A percentile compares a stretch with the other conserved stretches of the same genome.
These are phyloP conservation scores for Phialophora expanda DNA, from an alignment of 2,329 filamentous ascomycete genomes.

Conservation along the genomic window DNA sequence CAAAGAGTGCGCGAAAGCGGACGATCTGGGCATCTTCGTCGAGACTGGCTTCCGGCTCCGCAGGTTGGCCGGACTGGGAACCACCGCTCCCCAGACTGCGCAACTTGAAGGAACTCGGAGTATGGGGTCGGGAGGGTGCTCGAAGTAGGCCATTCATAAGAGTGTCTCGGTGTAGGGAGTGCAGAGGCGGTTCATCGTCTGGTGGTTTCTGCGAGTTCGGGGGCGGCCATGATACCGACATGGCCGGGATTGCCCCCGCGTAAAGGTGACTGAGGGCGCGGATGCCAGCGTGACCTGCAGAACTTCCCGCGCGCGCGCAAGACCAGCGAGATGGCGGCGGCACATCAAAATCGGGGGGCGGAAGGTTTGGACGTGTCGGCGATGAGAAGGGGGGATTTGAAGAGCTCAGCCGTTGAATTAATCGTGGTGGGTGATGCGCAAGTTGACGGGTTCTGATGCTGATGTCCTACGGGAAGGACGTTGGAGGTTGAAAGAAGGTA, in stretches of 20 bases:
- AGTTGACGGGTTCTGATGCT: background rate
- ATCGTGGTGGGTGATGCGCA: background rate
- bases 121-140: conserved; percentile 51
- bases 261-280: conserved; percentile 46
- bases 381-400: background rate
- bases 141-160: conserved; percentile 51
- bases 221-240: conserved; percentile 72
- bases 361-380: background rate
- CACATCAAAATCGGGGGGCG: conserved; percentile 1
- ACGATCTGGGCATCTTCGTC: conserved; percentile 73
- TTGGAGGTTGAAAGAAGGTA: conserved; percentile 36
- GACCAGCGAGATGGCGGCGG: conserved; percentile 1
- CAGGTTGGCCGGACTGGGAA: conserved; percentile 53
- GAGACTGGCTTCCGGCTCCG: conserved; percentile 61
- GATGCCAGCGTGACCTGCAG: conserved; percentile 6
- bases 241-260: conserved; percentile 54
- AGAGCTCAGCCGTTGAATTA: background rate
- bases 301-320: background rate
- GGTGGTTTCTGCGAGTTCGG: conserved; percentile 60
- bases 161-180: conserved; percentile 40
- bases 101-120: conserved; percentile 49
- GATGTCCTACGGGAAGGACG: conserved; percentile 16
- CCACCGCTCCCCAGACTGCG: conserved; percentile 50
- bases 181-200: conserved; percentile 68
- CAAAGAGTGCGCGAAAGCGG: conserved; percentile 78